These are phyloP conservation scores for Auxenochlorella pyrenoidosa DNA, from an alignment of 139 green algal species.

Conservation along the genomic window DNA sequence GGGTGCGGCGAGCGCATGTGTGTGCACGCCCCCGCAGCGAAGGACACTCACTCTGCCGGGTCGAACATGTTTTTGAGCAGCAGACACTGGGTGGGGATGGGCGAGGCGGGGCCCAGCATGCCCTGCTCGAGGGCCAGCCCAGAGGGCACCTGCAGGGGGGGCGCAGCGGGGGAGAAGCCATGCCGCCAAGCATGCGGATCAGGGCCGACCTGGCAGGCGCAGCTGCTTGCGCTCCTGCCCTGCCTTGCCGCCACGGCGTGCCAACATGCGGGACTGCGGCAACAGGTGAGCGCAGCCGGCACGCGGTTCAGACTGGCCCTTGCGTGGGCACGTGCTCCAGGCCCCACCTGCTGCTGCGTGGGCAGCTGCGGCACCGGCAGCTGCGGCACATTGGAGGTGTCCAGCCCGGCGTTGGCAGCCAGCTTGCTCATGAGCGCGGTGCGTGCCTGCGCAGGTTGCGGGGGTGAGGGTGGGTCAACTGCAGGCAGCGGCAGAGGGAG, in stretches of 20 bases:
- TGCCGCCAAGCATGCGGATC: too few relatives aligned
- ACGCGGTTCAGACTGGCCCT: too few relatives aligned
- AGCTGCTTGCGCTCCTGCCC: too few relatives aligned
- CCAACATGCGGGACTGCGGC: too few relatives aligned
- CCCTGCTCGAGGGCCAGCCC: slow-evolving; percentile 70
- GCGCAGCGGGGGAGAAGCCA: neutral
- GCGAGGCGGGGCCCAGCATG: slow-evolving; percentile 87
- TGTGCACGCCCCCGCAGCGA: too few relatives aligned
- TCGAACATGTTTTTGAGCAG: slow-evolving; percentile 98
- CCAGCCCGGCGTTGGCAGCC: slow-evolving; percentile 67
- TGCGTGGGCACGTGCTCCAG: too few relatives aligned
- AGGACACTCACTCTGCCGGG: slow-evolving; percentile 59
- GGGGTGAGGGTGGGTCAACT: neutral
- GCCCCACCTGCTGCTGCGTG: slow-evolving; percentile 13
- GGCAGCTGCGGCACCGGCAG: slow-evolving; percentile 29
- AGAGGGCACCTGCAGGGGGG: slow-evolving; percentile 3
- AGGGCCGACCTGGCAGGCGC: too few relatives aligned
- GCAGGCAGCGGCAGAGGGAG: too few relatives aligned
- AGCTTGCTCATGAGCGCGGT: slow-evolving; percentile 89
- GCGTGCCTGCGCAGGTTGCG: slow-evolving; percentile 53
- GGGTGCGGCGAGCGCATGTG: too few relatives aligned
- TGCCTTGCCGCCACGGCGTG: too few relatives aligned
- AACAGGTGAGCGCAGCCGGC: too few relatives aligned
- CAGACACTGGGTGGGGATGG: slow-evolving; percentile 91
- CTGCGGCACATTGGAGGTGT: slow-evolving; percentile 25